phyloP scores from a whole-genome alignment of 441 rosid genomes.

The Gossypium davidsonii region DNA sequence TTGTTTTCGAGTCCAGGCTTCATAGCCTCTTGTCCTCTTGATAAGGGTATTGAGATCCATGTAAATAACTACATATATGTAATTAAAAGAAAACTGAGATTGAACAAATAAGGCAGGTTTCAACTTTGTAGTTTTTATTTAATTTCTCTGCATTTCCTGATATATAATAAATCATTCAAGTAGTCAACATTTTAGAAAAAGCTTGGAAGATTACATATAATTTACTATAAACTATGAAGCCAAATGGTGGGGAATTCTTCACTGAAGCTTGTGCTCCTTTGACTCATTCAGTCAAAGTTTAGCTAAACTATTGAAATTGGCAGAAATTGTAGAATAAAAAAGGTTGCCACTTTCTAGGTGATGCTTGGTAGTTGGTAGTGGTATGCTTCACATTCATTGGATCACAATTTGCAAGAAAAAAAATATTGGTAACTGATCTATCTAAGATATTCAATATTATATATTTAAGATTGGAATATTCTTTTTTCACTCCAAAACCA shows the following conservation, averaged over 20 bases:
- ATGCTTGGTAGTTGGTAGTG: not conserved
- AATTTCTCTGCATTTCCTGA: not conserved
- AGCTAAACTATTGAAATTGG: not conserved
- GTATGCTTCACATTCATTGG: not conserved
- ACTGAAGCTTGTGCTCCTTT: not conserved
- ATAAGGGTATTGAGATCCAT: not conserved
- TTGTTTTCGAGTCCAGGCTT: not conserved
- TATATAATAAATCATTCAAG: not conserved
- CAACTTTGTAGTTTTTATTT: not conserved
- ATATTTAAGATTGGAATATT: too few relatives aligned
- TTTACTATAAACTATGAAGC: not conserved
- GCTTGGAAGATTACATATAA: not conserved
- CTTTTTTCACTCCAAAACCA: too few relatives aligned
- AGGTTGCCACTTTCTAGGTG: not conserved
- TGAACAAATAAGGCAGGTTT: slow-evolving; percentile 1
- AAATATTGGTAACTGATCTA: too few relatives aligned
- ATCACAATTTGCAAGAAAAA: too few relatives aligned
- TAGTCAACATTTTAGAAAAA: not conserved
- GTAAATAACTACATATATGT: not conserved
- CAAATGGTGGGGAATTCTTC: not conserved
- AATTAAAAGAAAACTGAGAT: not conserved
- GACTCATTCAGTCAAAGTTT: not conserved
- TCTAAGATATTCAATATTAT: too few relatives aligned
- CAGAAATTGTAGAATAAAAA: not conserved
- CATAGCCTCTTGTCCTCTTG: not conserved